Percentiles rank a stretch among this genome's conserved stretches.
phyloP scores from a whole-genome alignment of 805 yeast species.

The Wickerhamiella vanderwaltii region DNA sequence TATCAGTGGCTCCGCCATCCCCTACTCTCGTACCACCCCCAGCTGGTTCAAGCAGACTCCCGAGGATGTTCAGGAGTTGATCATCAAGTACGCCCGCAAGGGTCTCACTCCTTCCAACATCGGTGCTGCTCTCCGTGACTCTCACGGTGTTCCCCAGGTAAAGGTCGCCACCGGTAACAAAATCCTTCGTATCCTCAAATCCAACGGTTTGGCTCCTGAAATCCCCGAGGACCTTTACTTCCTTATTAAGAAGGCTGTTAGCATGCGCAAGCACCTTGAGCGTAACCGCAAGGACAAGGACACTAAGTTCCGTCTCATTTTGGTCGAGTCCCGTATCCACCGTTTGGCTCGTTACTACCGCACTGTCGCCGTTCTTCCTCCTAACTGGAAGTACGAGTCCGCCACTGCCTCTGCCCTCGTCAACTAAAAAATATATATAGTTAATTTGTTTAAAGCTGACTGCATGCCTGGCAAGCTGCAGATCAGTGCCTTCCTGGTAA shows the following conservation, averaged over 20 bases:
- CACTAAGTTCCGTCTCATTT: conserved; percentile 99
- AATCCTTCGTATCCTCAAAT: conserved; percentile 96
- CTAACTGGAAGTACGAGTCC: conserved; percentile 99
- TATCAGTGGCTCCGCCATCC: conserved; percentile 96
- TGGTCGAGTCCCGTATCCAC: conserved; percentile 99
- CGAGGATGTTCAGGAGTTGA: conserved; percentile 93
- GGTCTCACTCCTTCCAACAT: conserved; percentile 99
- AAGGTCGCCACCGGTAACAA: conserved; percentile 97
- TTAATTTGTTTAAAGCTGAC: conserved; percentile 11
- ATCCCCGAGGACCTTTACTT: conserved; percentile 99
- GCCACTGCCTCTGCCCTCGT: conserved; percentile 99
- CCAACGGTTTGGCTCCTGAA: conserved; percentile 99
- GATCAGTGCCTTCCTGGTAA: background rate
- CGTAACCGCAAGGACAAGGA: conserved; percentile 99
- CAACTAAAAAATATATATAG: conserved; percentile 44
- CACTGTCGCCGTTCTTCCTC: conserved; percentile 97
- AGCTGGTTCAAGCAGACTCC: conserved; percentile 98
- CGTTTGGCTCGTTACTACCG: conserved; percentile 99
- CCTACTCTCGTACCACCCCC: conserved; percentile 98
- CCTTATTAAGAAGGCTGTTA: conserved; percentile 98
- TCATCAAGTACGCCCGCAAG: conserved; percentile 98
- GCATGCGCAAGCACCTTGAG: conserved; percentile 99
- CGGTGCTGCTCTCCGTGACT: conserved; percentile 98
- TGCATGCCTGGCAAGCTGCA: conserved; percentile 13
- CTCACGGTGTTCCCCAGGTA: conserved; percentile 98